These are phyloP conservation scores for Triticum dicoccoides DNA, from an alignment of 176 grass and related monocot species.

Conservation along the genomic window DNA sequence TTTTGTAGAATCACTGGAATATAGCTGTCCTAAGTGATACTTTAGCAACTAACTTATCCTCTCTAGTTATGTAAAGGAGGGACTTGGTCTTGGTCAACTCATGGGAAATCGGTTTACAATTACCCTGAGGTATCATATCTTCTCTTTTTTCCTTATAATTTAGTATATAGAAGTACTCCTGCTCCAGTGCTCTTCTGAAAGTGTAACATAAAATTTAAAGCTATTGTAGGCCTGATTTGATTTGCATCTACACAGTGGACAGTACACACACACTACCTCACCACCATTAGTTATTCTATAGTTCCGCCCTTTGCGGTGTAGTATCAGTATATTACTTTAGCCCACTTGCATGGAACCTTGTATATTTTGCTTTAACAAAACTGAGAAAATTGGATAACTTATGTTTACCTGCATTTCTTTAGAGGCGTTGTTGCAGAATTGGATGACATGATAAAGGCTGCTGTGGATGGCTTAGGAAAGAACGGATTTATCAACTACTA, in stretches of 20 bases:
- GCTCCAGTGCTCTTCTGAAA: background rate
- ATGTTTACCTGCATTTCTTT: slow-evolving; percentile 37
- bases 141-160: background rate
- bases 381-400: slow-evolving; percentile 19
- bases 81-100: slow-evolving; percentile 91
- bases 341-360: slow-evolving; percentile 8
- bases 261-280: background rate
- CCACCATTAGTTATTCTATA: background rate
- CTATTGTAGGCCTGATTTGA: background rate
- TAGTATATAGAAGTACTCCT: background rate
- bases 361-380: slow-evolving; percentile 28
- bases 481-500: slow-evolving; percentile 97
- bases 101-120: slow-evolving; percentile 89
- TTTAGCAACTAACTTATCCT: slow-evolving; percentile 31
- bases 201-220: background rate
- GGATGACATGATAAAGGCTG: slow-evolving; percentile 70
- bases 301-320: background rate
- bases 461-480: slow-evolving; percentile 67
- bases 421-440: slow-evolving; percentile 81
- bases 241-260: background rate
- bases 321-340: background rate
- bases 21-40: background rate
- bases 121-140: slow-evolving; percentile 69
- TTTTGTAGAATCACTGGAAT: slow-evolving; percentile 3
- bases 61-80: slow-evolving; percentile 88